Percentiles rank a stretch among this genome's conserved stretches.
Conservation (phyloP, 164 flowering plant genomes). For the Tetrastigma voinierianum region DNA sequence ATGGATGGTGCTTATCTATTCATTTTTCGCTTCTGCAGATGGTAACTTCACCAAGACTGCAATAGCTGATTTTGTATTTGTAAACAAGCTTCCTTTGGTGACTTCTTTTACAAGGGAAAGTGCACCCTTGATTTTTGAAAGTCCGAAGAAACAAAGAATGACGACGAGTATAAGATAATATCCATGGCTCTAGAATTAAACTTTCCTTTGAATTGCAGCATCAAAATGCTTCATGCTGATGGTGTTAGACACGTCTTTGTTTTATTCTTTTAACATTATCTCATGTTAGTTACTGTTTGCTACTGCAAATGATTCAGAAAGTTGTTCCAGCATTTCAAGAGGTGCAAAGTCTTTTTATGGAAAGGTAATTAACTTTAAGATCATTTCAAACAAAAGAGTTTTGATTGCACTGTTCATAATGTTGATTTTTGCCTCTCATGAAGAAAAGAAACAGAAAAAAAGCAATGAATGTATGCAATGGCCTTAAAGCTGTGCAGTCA, state of each 20-base stretch:
- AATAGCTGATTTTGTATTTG: constrained; percentile 69
- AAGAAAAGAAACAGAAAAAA: no score
- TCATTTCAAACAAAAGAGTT: not conserved
- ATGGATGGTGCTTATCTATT: not conserved
- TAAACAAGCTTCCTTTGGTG: constrained; percentile 90
- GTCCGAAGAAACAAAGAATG: constrained; percentile 82
- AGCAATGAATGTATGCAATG: no score
- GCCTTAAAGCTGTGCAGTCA: not conserved
- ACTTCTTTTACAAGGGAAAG: constrained; percentile 78
- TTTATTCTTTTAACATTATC: no score
- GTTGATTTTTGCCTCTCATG: no score
- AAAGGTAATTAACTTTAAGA: constrained; percentile 61
- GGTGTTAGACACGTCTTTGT: constrained; percentile 18
- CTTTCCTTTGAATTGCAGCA: not conserved
- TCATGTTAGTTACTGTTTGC: constrained; percentile 86
- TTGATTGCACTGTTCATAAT: no score
- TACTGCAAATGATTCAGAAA: constrained; percentile 56
- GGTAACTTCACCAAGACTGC: constrained; percentile 69
- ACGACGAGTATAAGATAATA: not conserved
- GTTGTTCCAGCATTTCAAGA: constrained; percentile 64
- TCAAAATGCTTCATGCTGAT: not conserved
- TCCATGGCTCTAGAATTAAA: not conserved
- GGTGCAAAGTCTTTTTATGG: constrained; percentile 91
- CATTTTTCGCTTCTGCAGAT: constrained; percentile 44
- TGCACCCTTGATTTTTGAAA: constrained; percentile 79